These are phyloP conservation scores for Fusarium domesticum DNA, from an alignment of 2,329 filamentous ascomycete species.

Conservation along the genomic window DNA sequence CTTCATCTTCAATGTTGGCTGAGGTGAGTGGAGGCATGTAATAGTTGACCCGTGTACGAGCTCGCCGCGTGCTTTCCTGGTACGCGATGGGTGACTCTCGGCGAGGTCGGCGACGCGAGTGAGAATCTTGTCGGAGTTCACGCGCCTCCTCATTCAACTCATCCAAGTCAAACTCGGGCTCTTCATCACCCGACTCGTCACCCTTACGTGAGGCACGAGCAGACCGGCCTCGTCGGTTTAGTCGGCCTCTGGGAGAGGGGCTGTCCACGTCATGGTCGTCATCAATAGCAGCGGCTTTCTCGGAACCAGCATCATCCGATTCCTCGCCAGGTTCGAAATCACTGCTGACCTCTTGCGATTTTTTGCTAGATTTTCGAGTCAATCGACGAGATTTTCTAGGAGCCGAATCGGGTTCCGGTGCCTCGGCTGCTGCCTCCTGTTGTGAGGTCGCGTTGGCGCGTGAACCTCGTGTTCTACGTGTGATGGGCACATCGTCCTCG, in stretches of 20 bases:
- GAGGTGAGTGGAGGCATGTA: constrained; percentile 69
- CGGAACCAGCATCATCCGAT: constrained; percentile 51
- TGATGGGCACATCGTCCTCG: constrained; percentile 49
- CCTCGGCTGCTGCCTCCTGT: constrained; percentile 29
- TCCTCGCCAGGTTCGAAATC: constrained; percentile 61
- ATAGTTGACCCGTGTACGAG: constrained; percentile 71
- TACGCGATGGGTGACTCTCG: constrained; percentile 56
- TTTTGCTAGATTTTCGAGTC: constrained; percentile 46
- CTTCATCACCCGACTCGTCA: constrained; percentile 55
- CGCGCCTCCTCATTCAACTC: constrained; percentile 65
- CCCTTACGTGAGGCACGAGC: constrained; percentile 48
- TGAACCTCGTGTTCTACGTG: constrained; percentile 43
- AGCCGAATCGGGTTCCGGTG: no score
- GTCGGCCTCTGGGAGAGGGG: constrained; percentile 49
- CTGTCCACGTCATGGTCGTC: constrained; percentile 47
- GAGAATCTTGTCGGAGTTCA: constrained; percentile 56
- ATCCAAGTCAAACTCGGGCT: constrained; percentile 57
- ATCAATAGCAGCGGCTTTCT: constrained; percentile 33
- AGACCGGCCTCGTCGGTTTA: constrained; percentile 40
- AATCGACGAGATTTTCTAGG: constrained; percentile 44
- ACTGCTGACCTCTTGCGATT: constrained; percentile 55
- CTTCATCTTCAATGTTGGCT: constrained; percentile 68
- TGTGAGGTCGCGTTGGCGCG: constrained; percentile 32
- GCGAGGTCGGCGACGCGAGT: constrained; percentile 49
- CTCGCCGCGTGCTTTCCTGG: constrained; percentile 52